Evolutionary conservation across 2,329 filamentous ascomycete genomes (phyloP).

Genomic region (Aspergillus floridensis): DNA sequence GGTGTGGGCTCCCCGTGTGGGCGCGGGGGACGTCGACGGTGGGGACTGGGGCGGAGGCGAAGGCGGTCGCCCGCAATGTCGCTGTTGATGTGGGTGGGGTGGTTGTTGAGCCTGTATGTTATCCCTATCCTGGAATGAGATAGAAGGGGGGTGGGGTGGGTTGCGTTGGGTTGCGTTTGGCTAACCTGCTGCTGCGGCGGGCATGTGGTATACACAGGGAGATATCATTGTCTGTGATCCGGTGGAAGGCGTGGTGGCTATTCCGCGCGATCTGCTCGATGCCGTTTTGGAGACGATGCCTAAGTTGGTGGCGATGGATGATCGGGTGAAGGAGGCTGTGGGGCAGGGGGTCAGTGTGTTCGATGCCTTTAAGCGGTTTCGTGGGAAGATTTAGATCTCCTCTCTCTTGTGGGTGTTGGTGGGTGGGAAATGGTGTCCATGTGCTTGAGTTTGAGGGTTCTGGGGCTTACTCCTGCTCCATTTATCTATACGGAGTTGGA

Average conservation of each 20-base stretch:
- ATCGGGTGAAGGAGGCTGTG: constrained; percentile 65
- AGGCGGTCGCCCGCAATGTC: constrained; percentile 41
- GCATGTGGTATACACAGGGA: constrained; percentile 38
- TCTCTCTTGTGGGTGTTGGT: not conserved
- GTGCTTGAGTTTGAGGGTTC: not conserved
- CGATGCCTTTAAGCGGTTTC: constrained; percentile 64
- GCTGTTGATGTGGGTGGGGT: constrained; percentile 42
- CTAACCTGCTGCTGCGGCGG: constrained; percentile 5
- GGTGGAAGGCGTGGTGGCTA: constrained; percentile 66
- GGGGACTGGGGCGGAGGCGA: constrained; percentile 46
- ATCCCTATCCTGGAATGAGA: not conserved
- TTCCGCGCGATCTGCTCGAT: constrained; percentile 60
- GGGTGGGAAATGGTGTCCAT: not conserved
- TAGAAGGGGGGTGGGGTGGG: not conserved
- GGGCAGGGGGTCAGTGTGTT: constrained; percentile 59
- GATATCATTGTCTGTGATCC: constrained; percentile 70
- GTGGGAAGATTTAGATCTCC: constrained; percentile 25
- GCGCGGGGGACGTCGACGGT: constrained; percentile 45
- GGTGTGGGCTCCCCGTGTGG: constrained; percentile 55
- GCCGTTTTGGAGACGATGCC: constrained; percentile 63
- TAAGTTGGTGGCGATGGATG: constrained; percentile 52
- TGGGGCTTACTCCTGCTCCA: not conserved
- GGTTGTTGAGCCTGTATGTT: constrained; percentile 41
- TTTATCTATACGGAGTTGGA: no score
- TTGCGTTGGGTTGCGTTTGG: not conserved